Base-by-base conservation (phyloP, 2,329 filamentous ascomycete genomes). In the Fusarium sp. region DNA sequence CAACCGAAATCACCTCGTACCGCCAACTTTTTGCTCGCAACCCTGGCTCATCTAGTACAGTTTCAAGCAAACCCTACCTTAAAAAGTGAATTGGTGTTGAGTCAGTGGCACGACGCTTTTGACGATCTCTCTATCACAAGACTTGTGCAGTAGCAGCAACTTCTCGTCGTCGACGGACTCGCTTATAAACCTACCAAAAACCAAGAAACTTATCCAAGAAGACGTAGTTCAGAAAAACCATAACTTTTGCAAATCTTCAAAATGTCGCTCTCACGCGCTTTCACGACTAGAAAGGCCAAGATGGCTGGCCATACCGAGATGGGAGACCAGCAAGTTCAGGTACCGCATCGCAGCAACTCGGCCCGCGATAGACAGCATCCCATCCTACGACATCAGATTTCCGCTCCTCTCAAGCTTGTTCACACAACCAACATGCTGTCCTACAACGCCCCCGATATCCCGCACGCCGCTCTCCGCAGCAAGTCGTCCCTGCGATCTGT, bases 361-460 rank as follows among this genome's bases (percentile, higher is more conserved):
- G 82, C 82, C 76, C 75, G 75, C 38, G 64, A 66, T 58, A 87
- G 86, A 79, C 84, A 80, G 66, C 78, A 79, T 63, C 75, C 75
- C 71, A 72, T 81, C 46, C 70, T 90, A 73, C 88, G 91, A 64
- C 81, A 87, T 79, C 91, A 94, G 84, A 99, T 99, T 79, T 99
- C 96, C 2, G 89, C 87, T 6, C 96, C 96, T 1, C 87, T 97
- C 57, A 91, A 94, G 81, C 87, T 99, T 70, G 86, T 98, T 52
- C 97, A 96, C 65, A 97, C 95, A 8, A 98, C 96, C 75, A 99
- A 98, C 82, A 94, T 97, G 88, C 91, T 98, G 59, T 94, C 94
- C 11, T 97, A 97, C 87, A 95, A 95, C 78, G 95, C 96, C 13
- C 95, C 95, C 54, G 92, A 98, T 78, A 90, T 98, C 69, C 84